Conservation (phyloP, 1,284 basidiomycete genomes). For the Sporisorium graminicola region DNA sequence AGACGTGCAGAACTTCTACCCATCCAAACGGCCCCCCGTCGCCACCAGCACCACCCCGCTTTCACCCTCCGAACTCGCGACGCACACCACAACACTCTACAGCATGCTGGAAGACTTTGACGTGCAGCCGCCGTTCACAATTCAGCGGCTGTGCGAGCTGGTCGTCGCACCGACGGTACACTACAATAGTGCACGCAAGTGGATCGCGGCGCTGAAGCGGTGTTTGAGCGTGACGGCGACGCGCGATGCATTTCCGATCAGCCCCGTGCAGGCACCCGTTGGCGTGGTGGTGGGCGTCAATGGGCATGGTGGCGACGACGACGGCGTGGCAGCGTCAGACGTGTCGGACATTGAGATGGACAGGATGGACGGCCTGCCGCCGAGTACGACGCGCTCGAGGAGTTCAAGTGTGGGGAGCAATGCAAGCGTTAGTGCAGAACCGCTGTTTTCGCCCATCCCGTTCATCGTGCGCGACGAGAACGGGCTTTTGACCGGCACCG, state of each 20-base stretch:
- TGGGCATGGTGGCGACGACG: conserved; percentile 1
- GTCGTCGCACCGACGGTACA: conserved; percentile 31
- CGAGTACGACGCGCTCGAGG: conserved; percentile 5
- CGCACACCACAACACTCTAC: conserved; percentile 6
- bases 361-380: conserved; percentile 29
- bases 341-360: conserved; percentile 39
- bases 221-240: conserved; percentile 53
- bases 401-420: conserved; percentile 10
- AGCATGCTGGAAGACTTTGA: conserved; percentile 55
- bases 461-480: conserved; percentile 32
- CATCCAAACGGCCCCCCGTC: conserved; percentile 21
- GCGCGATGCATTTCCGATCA: conserved; percentile 47
- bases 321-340: background rate
- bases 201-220: conserved; percentile 38
- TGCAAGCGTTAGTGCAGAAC: conserved; percentile 8
- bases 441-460: conserved; percentile 47
- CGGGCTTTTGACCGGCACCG: conserved; percentile 7
- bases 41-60: conserved; percentile 7
- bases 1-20: conserved; percentile 36
- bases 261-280: conserved; percentile 23
- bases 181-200: conserved; percentile 35
- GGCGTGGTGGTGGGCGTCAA: conserved; percentile 7
- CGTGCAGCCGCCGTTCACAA: conserved; percentile 57
- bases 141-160: conserved; percentile 54
- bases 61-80: background rate